phyloP scores from a whole-genome alignment of 768 basidiomycete species.

The Pholiota molesta region DNA sequence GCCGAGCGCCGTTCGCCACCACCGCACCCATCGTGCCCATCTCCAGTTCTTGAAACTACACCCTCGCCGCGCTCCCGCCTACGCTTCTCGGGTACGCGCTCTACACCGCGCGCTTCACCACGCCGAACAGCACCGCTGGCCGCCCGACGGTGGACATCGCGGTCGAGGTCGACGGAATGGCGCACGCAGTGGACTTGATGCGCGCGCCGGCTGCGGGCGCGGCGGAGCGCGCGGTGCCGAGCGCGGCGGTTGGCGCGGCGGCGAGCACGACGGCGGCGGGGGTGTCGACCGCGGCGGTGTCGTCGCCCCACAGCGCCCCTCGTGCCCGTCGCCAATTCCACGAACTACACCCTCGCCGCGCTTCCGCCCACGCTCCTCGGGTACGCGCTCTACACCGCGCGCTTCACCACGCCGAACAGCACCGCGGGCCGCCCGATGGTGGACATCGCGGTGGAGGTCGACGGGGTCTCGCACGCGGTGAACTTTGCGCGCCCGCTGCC shows the following conservation, averaged over 20 bases:
- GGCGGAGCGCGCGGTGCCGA: not conserved
- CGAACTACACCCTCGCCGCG: not conserved
- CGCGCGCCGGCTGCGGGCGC: not conserved
- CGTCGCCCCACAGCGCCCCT: too few relatives aligned
- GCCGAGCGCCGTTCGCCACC: not conserved
- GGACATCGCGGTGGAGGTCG: not conserved
- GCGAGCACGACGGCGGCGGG: too few relatives aligned
- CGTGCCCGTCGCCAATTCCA: not conserved
- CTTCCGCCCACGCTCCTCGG: not conserved
- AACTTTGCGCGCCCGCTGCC: too few relatives aligned
- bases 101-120: not conserved
- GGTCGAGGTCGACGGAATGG: not conserved
- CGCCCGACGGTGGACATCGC: slow-evolving; percentile 5
- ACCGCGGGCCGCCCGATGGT: slow-evolving; percentile 2
- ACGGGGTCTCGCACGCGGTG: not conserved
- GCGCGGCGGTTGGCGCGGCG: too few relatives aligned
- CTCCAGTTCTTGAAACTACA: not conserved
- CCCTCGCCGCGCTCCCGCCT: not conserved
- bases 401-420: not conserved
- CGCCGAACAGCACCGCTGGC: not conserved
- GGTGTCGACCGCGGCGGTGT: too few relatives aligned
- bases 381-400: not conserved
- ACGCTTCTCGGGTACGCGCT: not conserved
- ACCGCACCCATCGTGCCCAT: not conserved
- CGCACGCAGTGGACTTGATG: not conserved